Base-by-base conservation (phyloP, 2,329 filamentous ascomycete species). In the Alternaria solani region DNA sequence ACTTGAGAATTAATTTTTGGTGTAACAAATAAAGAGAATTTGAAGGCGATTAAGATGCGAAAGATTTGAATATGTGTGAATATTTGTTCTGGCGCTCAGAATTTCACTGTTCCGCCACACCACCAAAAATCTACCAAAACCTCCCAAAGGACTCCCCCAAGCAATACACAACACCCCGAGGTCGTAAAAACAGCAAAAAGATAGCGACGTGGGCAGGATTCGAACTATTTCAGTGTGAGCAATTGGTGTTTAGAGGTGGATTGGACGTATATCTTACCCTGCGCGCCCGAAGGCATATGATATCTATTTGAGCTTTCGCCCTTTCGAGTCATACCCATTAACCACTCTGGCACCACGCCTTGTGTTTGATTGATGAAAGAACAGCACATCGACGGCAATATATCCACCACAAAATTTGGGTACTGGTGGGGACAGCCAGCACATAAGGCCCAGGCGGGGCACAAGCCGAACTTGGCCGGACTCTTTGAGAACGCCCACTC, bases 251-350 rank as follows among this genome's bases (percentile, higher is more conserved):
- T 23, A 4, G 2, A 23, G 20, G 20, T 23, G 20, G 20, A n/a
- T 23, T 23, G 20, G 20, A 23, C 2, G 20, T 4, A 23, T 23
- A 23, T 23, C 20, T 23, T 23, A 23, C 20, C 20, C n/a, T 36
- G 32, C 32, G 38, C n/a, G 38, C 7, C 38, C 18, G 38, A 39
- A 39, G 38, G 7, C 38, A 39, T 39, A 64, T 66, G 67, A 68
- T 69, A 63, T 66, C 65, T 57, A 59, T 11, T 62, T 5, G 11
- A 36, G 12, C 12, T 11, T 5, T 46, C 44, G 51, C 20, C 20
- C 20, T 23, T 68, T 66, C 67, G 67, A 69, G 67, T 68, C 67
- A 66, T 64, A 69, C 67, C 55, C 65, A 64, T 69, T 62, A 62
- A 62, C 59, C 59, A 62, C 59, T 62, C 59, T 57, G 55, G 47